Evolutionary conservation across 352 stramenopile species (phyloP).

Genomic region (Pythium inflatum): DNA sequence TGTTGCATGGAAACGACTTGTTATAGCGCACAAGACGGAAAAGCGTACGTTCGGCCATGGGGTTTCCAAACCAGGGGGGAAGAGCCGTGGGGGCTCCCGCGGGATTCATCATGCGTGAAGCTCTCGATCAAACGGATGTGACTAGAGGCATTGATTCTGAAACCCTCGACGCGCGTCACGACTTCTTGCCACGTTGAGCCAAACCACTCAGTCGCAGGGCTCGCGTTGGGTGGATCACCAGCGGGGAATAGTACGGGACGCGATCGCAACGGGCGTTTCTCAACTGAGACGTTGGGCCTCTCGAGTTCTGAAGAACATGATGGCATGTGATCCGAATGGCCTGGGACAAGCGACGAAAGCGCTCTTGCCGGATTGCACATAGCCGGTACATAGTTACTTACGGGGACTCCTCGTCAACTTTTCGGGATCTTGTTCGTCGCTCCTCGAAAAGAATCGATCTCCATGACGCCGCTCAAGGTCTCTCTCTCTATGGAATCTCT

Average conservation of each 20-base stretch:
- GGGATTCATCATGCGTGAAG: neutral
- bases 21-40: too few relatives aligned
- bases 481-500: neutral
- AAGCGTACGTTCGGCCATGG: too few relatives aligned
- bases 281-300: too few relatives aligned
- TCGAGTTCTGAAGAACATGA: neutral
- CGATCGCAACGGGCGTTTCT: too few relatives aligned
- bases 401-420: neutral
- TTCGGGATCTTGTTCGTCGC: neutral
- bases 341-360: neutral
- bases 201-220: too few relatives aligned
- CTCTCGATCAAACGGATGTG: neutral
- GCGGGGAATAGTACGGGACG: neutral
- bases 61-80: too few relatives aligned
- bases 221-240: neutral
- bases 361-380: constrained; percentile 6
- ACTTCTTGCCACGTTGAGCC: neutral
- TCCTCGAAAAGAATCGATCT: neutral
- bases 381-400: neutral
- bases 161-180: constrained; percentile 6
- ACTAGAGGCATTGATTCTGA: neutral
- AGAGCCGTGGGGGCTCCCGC: too few relatives aligned
- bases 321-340: neutral
- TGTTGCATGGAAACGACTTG: too few relatives aligned
- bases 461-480: constrained; percentile 20